These are phyloP conservation scores for Nicotiana undulata DNA, from an alignment of 257 asterid species.

Conservation along the genomic window DNA sequence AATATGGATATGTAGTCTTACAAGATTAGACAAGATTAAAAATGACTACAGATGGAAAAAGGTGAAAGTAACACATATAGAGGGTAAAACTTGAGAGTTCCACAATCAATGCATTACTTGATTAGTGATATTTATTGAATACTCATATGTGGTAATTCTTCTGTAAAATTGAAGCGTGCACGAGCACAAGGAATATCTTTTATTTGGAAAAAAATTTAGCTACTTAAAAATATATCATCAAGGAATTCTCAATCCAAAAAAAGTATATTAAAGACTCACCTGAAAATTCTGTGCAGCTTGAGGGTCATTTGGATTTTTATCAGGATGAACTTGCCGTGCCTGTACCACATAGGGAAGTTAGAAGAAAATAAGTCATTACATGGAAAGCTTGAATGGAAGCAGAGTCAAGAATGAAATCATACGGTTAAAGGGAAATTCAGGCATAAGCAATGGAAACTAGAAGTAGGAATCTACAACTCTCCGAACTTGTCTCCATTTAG, in stretches of 20 bases:
- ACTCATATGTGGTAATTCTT: neutral
- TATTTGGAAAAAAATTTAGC: neutral
- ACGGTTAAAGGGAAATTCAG: neutral
- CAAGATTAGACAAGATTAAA: too few relatives aligned
- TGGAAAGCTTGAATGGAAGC: neutral
- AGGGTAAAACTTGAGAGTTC: neutral
- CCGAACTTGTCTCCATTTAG: neutral
- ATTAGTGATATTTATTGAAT: neutral
- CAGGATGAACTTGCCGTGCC: slow-evolving; percentile 99
- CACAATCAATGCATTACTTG: neutral
- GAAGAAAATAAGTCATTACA: neutral
- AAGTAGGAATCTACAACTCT: neutral
- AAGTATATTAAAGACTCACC: slow-evolving; percentile 29
- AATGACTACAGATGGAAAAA: too few relatives aligned
- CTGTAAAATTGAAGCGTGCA: neutral
- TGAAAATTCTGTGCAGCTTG: slow-evolving; percentile 92
- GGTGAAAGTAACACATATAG: neutral
- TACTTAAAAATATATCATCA: slow-evolving; percentile 4
- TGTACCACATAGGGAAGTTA: slow-evolving; percentile 19
- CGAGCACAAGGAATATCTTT: neutral
- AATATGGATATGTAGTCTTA: too few relatives aligned
- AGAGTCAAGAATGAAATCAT: neutral
- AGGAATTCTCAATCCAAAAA: neutral
- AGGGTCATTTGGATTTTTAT: slow-evolving; percentile 96
- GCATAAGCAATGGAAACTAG: neutral